Conservation (phyloP, 441 rosid species). For the Mallotus japonicus region DNA sequence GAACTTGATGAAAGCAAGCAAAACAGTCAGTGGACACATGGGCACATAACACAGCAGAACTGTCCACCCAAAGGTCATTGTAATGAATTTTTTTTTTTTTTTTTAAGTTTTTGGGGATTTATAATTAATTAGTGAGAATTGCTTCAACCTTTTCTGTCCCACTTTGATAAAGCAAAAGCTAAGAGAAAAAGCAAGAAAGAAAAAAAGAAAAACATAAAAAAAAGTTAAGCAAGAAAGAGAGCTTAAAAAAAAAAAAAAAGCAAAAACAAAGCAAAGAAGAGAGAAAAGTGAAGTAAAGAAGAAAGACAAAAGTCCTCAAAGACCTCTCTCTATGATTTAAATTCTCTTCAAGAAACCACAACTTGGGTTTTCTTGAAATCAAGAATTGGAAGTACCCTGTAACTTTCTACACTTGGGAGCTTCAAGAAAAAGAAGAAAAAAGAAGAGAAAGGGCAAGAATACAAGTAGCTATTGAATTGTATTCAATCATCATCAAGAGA, state of each 20-base stretch:
- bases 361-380: conserved; percentile 35
- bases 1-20: background rate
- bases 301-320: conserved; percentile 42
- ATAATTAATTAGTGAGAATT: conserved; percentile 41
- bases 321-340: conserved; percentile 54
- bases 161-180: conserved; percentile 95
- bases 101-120: conserved; percentile 1
- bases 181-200: conserved; percentile 47
- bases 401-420: conserved; percentile 48
- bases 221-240: conserved; percentile 33
- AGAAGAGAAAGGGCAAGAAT: conserved; percentile 15
- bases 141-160: conserved; percentile 67
- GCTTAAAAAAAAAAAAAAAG: conserved; percentile 12
- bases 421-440: conserved; percentile 23
- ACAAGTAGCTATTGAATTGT: background rate
- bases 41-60: conserved; percentile 18
- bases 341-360: conserved; percentile 34
- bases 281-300: conserved; percentile 20
- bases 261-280: conserved; percentile 20
- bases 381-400: conserved; percentile 38
- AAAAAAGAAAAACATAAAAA: conserved; percentile 23
- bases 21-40: conserved; percentile 10
- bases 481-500: background rate
- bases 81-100: conserved; percentile 17
- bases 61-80: conserved; percentile 27